Conservation (phyloP, 2,329 filamentous ascomycete genomes). For the Westerdykella sp. region DNA sequence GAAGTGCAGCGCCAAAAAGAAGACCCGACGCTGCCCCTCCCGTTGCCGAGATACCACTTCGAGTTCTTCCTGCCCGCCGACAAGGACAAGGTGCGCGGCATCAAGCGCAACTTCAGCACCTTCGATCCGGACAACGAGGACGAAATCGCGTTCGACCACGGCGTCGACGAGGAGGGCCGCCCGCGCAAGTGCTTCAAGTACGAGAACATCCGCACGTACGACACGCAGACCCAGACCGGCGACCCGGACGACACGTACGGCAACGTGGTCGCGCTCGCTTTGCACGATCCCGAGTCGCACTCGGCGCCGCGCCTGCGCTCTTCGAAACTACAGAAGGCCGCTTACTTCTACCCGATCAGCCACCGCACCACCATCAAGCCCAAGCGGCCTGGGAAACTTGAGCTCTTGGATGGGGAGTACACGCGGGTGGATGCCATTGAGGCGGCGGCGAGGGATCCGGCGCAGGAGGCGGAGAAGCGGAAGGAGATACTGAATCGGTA, state of each 20-base stretch:
- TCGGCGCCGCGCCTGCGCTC: conserved; percentile 30
- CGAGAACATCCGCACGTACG: conserved; percentile 55
- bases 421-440: conserved; percentile 49
- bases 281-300: conserved; percentile 49
- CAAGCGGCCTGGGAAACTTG: conserved; percentile 37
- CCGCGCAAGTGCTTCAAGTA: conserved; percentile 49
- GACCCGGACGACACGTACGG: conserved; percentile 49
- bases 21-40: conserved; percentile 48
- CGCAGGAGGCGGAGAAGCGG: conserved; percentile 45
- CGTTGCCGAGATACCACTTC: conserved; percentile 53
- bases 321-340: conserved; percentile 44
- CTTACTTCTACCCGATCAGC: conserved; percentile 58
- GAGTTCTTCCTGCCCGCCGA: conserved; percentile 53
- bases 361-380: conserved; percentile 50
- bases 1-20: conserved; percentile 38
- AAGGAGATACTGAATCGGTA: conserved; percentile 40
- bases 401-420: conserved; percentile 37
- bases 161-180: conserved; percentile 40
- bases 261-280: conserved; percentile 51
- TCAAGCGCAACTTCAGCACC: conserved; percentile 52
- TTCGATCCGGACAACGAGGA: conserved; percentile 48
- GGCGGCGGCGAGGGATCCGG: conserved; percentile 46
- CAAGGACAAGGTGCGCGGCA: conserved; percentile 39
- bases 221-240: conserved; percentile 50
- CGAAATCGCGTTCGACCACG: conserved; percentile 28